Evolutionary conservation across 148 eudicot genomes (phyloP), one percentile per base, ranked within the genome.

Genomic region (Nepenthes gracilis): DNA sequence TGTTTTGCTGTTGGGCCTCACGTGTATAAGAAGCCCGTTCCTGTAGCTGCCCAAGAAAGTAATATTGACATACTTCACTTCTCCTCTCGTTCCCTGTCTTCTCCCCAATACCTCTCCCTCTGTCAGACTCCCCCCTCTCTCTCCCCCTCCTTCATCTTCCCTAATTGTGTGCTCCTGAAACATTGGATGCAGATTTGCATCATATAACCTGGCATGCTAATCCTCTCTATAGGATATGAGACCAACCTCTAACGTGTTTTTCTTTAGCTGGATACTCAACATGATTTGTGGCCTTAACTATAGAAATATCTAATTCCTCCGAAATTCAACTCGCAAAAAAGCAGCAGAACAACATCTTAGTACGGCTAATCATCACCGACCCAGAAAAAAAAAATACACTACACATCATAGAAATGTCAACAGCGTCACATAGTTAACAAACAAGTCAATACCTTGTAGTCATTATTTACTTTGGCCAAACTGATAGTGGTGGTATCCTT

Each of bases 381-480:
- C 23, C 23, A 23, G 23, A 23, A 23, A 23, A 45, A 33, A 47
- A 12, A 55, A 40, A 47, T 5, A 2, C 23, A 12, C 12, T 9
- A 36, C 10, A 40, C 48, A 58, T 58, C 56, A 56, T 32, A 58
- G 0, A 64, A 64, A 57, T 6, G n/a, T 47, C 49, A 61, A 36
- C 23, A 59, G 15, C 13, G 11, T 4, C 15, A 38, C 59, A 33
- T 1, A 32, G 33, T 11, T 6, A 9, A 54, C 7, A 64, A 34
- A 43, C 36, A 37, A 52, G 12, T 35, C 14, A 36, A 51, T 79
- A 93, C 98, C 98, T 88, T 88, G 68, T 82, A 92, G 48, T 76
- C 88, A 68, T 95, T 92, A 60, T 86, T 92, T 23, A 88, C 92
- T 86, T 92, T 92, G 33, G 96, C 98, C 85, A 92, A 82, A 77